Percentiles rank a stretch among this genome's conserved stretches.
Conservation (phyloP, 2,329 filamentous ascomycete species). For the Pezicula neosporulosa region DNA sequence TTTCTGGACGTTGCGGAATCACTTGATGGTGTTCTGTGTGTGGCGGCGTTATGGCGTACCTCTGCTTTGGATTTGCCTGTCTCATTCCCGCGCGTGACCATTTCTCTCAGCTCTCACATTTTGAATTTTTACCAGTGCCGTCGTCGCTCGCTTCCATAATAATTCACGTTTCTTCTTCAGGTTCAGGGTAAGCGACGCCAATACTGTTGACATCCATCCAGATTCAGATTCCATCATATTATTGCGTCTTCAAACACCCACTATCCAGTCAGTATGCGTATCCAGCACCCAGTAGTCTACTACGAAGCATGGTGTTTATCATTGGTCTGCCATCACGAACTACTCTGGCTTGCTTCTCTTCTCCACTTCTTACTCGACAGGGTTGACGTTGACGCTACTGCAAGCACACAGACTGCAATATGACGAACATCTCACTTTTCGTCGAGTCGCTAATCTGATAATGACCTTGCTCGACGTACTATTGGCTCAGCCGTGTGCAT, state of each 20-base stretch:
- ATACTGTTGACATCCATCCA: no score
- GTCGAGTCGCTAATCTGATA: slow-evolving; percentile 20
- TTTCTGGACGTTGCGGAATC: not conserved
- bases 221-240: no score
- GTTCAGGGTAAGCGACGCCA: no score
- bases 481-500: not conserved
- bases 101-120: not conserved
- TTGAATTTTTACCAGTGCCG: no score
- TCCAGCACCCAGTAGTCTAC: no score
- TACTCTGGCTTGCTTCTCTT: not conserved
- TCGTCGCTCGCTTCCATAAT: no score
- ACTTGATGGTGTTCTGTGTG: not conserved
- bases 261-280: no score
- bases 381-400: slow-evolving; percentile 8
- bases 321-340: no score
- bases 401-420: slow-evolving; percentile 19
- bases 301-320: no score
- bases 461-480: not conserved
- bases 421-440: slow-evolving; percentile 8
- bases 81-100: not conserved
- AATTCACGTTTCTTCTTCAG: no score
- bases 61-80: not conserved
- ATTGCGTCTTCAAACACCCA: no score
- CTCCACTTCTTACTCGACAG: not conserved
- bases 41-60: no score